These are phyloP conservation scores for Adiantum capillusveneris DNA, from an alignment of 75 land plant genomes.

Conservation along the genomic window DNA sequence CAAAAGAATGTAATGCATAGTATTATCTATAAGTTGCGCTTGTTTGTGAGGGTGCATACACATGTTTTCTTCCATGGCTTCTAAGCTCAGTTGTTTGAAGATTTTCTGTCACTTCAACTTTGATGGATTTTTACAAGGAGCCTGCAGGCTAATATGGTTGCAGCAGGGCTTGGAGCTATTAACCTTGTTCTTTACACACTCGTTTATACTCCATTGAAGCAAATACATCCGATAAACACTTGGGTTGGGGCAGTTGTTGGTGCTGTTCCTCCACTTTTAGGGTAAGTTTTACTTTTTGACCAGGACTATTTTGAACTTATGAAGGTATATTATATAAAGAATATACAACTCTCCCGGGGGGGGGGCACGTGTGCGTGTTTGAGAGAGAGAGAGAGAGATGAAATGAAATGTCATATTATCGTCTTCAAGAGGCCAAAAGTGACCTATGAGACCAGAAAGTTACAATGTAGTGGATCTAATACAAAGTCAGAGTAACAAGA, in stretches of 20 bases:
- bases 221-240: slow-evolving; percentile 87
- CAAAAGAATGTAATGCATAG: neutral
- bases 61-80: too few species aligned
- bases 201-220: slow-evolving; percentile 91
- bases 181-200: slow-evolving; percentile 82
- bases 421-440: too few species aligned
- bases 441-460: too few species aligned
- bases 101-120: slow-evolving; percentile 1
- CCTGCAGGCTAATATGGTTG: slow-evolving; percentile 80
- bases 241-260: slow-evolving; percentile 99
- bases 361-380: too few species aligned
- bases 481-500: too few species aligned
- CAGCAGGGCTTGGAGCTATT: slow-evolving; percentile 84
- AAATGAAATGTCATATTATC: too few species aligned
- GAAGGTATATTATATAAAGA: too few species aligned
- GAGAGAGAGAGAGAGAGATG: too few species aligned
- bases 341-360: too few species aligned
- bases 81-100: too few species aligned
- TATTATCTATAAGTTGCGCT: neutral
- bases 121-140: slow-evolving; percentile 37
- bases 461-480: too few species aligned
- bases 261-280: slow-evolving; percentile 95
- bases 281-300: slow-evolving; percentile 31
- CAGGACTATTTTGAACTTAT: neutral
- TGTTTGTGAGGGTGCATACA: neutral